Percentiles rank a stretch among this genome's conserved stretches.
These are phyloP conservation scores for Solanum aculeatissimum DNA, from an alignment of 305 asterid genomes.

Conservation along the genomic window DNA sequence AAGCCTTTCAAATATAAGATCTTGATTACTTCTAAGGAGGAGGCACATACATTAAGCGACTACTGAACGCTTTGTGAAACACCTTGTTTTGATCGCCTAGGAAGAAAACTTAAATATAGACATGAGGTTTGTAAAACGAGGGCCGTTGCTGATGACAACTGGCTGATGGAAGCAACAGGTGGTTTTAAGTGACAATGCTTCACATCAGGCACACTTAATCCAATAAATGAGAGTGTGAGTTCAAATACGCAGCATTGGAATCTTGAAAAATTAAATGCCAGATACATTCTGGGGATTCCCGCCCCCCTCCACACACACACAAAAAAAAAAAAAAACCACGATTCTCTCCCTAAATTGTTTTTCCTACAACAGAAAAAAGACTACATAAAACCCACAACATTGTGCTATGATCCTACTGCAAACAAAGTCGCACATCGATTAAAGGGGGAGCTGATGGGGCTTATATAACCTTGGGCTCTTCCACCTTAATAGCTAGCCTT, in stretches of 20 bases:
- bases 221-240: neutral
- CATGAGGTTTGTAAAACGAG: neutral
- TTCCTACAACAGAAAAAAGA: neutral
- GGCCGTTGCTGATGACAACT: neutral
- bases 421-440: neutral
- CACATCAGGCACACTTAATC: neutral
- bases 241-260: neutral
- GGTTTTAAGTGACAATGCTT: neutral
- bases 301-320: neutral
- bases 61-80: neutral
- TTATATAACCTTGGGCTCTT: neutral
- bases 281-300: neutral
- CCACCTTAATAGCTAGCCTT: neutral
- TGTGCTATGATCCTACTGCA: neutral
- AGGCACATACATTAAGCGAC: neutral
- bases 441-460: neutral
- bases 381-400: neutral
- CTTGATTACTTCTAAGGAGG: neutral
- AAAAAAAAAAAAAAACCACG: neutral
- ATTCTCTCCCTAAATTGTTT: neutral
- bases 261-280: neutral
- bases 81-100: neutral
- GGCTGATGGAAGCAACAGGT: neutral
- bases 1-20: neutral
- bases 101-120: neutral